Evolutionary conservation across 2,329 filamentous ascomycete genomes (phyloP).

Genomic region (Aspergillus clavatus): DNA sequence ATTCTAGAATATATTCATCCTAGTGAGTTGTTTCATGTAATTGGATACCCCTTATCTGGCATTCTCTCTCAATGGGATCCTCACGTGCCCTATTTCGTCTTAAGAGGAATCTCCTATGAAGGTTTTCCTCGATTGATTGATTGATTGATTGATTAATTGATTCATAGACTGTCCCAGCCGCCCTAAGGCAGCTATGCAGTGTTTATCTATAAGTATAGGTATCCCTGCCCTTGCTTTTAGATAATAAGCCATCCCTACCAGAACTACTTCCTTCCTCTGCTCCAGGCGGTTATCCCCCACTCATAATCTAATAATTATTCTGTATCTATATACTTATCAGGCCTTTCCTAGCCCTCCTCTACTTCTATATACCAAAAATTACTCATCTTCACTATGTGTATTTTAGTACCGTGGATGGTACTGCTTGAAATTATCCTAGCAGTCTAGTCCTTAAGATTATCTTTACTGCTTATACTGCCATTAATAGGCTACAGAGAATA

Average conservation of each 20-base stretch:
- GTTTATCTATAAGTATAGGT: too few relatives aligned
- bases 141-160: too few relatives aligned
- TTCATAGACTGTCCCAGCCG: too few relatives aligned
- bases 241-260: too few relatives aligned
- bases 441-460: constrained; percentile 31
- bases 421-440: constrained; percentile 24
- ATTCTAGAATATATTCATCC: neutral
- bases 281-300: too few relatives aligned
- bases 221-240: too few relatives aligned
- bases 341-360: too few relatives aligned
- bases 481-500: constrained; percentile 31
- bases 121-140: neutral
- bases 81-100: constrained; percentile 4
- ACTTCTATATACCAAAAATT: neutral
- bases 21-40: neutral
- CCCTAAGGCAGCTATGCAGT: too few relatives aligned
- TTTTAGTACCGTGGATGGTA: constrained; percentile 10
- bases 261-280: too few relatives aligned
- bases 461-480: constrained; percentile 32
- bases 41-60: neutral
- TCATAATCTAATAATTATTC: too few relatives aligned
- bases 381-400: constrained; percentile 12
- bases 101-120: constrained; percentile 3
- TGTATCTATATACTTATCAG: too few relatives aligned
- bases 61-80: neutral